Conservation (phyloP, 805 yeast species). For the Candida montana region DNA sequence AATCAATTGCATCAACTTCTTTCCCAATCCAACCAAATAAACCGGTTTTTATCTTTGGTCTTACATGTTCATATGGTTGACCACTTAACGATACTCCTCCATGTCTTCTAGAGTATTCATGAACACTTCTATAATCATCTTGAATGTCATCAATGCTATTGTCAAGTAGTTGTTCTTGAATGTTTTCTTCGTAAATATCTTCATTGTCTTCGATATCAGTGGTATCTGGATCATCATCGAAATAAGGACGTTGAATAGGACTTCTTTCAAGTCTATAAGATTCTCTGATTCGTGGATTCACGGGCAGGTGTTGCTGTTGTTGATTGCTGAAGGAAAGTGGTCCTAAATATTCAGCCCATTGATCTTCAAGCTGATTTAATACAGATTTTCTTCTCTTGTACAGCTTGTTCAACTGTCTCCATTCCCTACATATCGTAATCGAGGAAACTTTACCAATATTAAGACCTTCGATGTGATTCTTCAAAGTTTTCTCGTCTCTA, state of each 20-base stretch:
- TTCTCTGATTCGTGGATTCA: slow-evolving; percentile 20
- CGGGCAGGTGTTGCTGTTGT: slow-evolving; percentile 18
- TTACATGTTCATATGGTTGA: slow-evolving; percentile 27
- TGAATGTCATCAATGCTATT: slow-evolving; percentile 5
- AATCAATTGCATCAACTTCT: slow-evolving; percentile 75
- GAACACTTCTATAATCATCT: slow-evolving; percentile 20
- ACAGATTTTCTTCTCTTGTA: slow-evolving; percentile 53
- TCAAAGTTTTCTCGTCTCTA: slow-evolving; percentile 64
- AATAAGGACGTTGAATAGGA: slow-evolving; percentile 11
- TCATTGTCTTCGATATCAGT: slow-evolving; percentile 7
- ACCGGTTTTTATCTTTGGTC: slow-evolving; percentile 65
- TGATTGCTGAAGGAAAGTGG: slow-evolving; percentile 22
- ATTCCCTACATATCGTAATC: slow-evolving; percentile 78
- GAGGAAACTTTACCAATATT: slow-evolving; percentile 77
- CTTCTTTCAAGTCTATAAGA: slow-evolving; percentile 19
- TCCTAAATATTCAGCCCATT: slow-evolving; percentile 68
- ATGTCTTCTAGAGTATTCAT: slow-evolving; percentile 18
- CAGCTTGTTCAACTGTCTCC: slow-evolving; percentile 68
- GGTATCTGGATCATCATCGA: slow-evolving; percentile 11
- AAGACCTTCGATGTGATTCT: slow-evolving; percentile 68
- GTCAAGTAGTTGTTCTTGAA: slow-evolving; percentile 10
- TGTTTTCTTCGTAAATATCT: slow-evolving; percentile 4
- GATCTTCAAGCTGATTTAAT: slow-evolving; percentile 54
- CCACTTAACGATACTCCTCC: slow-evolving; percentile 16
- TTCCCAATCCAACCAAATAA: slow-evolving; percentile 60